Base-by-base conservation (phyloP, 2,329 filamentous ascomycete species). In the Penicillium sp. region DNA sequence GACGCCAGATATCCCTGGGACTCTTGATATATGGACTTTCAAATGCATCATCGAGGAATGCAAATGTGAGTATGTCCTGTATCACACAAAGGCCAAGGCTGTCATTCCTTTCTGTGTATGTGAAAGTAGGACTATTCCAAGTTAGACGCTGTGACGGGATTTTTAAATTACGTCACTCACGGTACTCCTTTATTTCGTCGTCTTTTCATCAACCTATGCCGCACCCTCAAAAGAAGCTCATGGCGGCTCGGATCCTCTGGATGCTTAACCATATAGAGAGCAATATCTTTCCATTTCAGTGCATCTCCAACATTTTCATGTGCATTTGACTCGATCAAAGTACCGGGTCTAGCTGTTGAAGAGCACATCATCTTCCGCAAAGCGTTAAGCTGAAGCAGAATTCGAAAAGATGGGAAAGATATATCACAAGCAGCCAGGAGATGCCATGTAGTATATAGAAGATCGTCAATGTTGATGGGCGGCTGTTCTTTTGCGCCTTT, bases 211-310 rank as follows among this genome's bases (percentile, higher is more conserved):
- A 66, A 42, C 24, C 60, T 54, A 40, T 66, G 55, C 27, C 21
- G 60, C 3, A 52, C 57, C 47, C 52, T 55, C 43, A 61, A 58
- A n/a, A 64, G 59, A 51, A 65, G 59, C 16, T 57, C 40, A 44
- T 64, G 43, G 54, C 52, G 49, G 43, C 11, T 43, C 10, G 58
- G 55, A 56, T 63, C 18, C 39, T 65, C 56, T 3, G 59, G 60
- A 39, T 63, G 36, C 43, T 64, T 64, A 21, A 65, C 60, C 49
- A 65, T 63, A 47, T 47, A 65, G 13, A 65, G 55, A 16, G 65
- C 50, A 45, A 66, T 62, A 53, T 66, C 58, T 38, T 64, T 62
- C 60, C 48, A 67, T 57, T 64, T 65, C n/a, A 65, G 48, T 0
- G 55, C 43, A 43, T 65, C 55, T 13, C 59, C 60, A 21, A 21